Evolutionary conservation across 2,329 filamentous ascomycete species (phyloP).

Genomic region (Stachybotrys chartarum): DNA sequence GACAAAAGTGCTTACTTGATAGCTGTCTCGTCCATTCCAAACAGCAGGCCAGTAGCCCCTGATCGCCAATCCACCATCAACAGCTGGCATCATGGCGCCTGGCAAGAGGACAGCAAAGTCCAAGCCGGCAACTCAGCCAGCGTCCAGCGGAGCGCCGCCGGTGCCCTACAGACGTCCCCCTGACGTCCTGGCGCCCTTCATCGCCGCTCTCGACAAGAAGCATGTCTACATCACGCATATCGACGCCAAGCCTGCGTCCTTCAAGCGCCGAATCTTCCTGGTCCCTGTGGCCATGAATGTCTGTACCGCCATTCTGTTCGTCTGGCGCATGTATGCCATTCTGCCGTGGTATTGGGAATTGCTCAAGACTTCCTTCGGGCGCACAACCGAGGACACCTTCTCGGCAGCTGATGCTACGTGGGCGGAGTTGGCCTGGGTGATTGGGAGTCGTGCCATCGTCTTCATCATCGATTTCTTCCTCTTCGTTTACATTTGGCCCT

Average conservation of each 20-base stretch:
- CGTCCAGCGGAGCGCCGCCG: conserved; percentile 34
- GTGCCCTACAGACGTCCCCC: conserved; percentile 64
- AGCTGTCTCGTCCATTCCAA: too few species aligned
- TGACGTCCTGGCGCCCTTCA: conserved; percentile 55
- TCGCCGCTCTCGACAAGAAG: conserved; percentile 55
- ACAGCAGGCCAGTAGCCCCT: too few species aligned
- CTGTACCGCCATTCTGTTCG: conserved; percentile 55
- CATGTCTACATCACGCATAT: conserved; percentile 82
- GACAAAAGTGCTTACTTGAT: too few species aligned
- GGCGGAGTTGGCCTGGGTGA: conserved; percentile 46
- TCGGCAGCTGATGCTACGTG: conserved; percentile 50
- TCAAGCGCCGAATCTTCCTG: conserved; percentile 78
- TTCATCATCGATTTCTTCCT: conserved; percentile 71
- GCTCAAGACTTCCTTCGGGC: conserved; percentile 55
- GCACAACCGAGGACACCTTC: conserved; percentile 60
- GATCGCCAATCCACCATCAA: background rate
- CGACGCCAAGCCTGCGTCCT: conserved; percentile 59
- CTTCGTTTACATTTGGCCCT: conserved; percentile 61
- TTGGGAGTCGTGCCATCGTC: conserved; percentile 52
- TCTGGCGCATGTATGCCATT: conserved; percentile 62
- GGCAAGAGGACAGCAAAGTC: conserved; percentile 24
- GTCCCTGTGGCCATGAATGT: conserved; percentile 75
- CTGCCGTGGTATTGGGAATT: conserved; percentile 67
- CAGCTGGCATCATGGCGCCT: conserved; percentile 18
- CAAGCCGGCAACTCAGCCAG: conserved; percentile 15